A percentile compares a stretch with the other conserved stretches of the same genome.
Evolutionary conservation across 176 grass and related monocot species (phyloP).

Genomic region (Chloris gayana): DNA sequence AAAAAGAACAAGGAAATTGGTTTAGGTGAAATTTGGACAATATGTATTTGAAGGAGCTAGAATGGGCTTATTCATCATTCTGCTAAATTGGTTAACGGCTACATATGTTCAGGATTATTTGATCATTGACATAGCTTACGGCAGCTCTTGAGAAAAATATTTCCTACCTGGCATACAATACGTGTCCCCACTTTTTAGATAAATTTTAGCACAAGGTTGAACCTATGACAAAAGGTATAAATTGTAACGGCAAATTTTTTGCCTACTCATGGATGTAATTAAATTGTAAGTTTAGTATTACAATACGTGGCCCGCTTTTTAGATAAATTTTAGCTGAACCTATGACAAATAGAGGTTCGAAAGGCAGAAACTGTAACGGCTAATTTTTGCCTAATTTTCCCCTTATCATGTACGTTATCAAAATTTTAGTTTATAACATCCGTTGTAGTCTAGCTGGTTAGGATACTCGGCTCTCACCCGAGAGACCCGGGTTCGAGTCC

Average conservation of each 20-base stretch:
- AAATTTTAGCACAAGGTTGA: background rate
- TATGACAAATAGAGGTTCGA: background rate
- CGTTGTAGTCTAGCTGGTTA: constrained; percentile 97
- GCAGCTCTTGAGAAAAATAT: background rate
- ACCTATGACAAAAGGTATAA: background rate
- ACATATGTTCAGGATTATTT: background rate
- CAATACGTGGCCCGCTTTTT: too few species aligned
- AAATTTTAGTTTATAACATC: too few species aligned
- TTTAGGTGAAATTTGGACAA: background rate
- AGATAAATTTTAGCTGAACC: background rate
- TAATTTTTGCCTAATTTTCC: background rate
- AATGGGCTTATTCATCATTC: background rate
- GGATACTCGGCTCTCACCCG: constrained; percentile 92
- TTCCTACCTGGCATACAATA: too few species aligned
- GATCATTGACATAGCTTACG: background rate
- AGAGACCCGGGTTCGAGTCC: constrained; percentile 90
- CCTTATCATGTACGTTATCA: too few species aligned
- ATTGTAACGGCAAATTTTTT: background rate
- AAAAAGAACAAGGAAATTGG: background rate
- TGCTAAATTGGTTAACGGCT: background rate
- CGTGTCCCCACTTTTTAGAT: too few species aligned
- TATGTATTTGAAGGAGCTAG: background rate
- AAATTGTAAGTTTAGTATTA: too few species aligned
- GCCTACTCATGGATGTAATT: too few species aligned
- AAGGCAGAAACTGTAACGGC: background rate